Conservation (phyloP, 73 alveolate species). For the Tetrahymena thermophila region DNA sequence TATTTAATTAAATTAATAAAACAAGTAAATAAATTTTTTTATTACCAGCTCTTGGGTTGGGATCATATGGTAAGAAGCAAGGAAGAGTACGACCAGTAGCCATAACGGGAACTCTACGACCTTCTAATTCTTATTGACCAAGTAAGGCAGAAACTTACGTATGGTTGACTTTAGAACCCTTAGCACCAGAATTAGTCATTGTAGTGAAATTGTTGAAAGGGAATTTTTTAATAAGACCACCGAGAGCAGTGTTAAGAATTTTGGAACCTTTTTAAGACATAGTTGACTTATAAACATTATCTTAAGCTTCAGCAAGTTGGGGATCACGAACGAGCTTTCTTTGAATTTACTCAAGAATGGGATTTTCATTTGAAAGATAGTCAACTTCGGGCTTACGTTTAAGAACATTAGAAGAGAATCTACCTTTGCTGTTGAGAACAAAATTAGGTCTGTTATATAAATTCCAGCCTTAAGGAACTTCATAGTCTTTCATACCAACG, state of each 20-base stretch:
- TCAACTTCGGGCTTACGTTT: neutral
- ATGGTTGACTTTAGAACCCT: slow-evolving; percentile 92
- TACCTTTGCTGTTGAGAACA: slow-evolving; percentile 11
- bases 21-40: neutral
- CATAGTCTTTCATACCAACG: slow-evolving; percentile 65
- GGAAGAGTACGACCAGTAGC: slow-evolving; percentile 94
- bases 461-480: slow-evolving; percentile 35
- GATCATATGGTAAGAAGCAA: slow-evolving; percentile 88
- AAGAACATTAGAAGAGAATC: neutral
- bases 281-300: slow-evolving; percentile 71
- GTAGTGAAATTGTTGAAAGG: slow-evolving; percentile 84
- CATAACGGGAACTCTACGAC: slow-evolving; percentile 95
- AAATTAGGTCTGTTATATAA: slow-evolving; percentile 48
- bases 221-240: slow-evolving; percentile 83
- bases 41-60: slow-evolving; percentile 83
- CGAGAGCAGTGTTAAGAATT: slow-evolving; percentile 66
- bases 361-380: slow-evolving; percentile 27
- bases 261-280: slow-evolving; percentile 75
- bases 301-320: slow-evolving; percentile 73
- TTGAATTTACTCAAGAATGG: slow-evolving; percentile 47
- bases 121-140: slow-evolving; percentile 97
- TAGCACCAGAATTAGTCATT: slow-evolving; percentile 96
- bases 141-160: slow-evolving; percentile 80
- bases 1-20: neutral
- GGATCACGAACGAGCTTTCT: slow-evolving; percentile 56